Evolutionary conservation across 306 rosid genomes (phyloP), one percentile per base, ranked within the genome.

Genomic region (Inga laurina): DNA sequence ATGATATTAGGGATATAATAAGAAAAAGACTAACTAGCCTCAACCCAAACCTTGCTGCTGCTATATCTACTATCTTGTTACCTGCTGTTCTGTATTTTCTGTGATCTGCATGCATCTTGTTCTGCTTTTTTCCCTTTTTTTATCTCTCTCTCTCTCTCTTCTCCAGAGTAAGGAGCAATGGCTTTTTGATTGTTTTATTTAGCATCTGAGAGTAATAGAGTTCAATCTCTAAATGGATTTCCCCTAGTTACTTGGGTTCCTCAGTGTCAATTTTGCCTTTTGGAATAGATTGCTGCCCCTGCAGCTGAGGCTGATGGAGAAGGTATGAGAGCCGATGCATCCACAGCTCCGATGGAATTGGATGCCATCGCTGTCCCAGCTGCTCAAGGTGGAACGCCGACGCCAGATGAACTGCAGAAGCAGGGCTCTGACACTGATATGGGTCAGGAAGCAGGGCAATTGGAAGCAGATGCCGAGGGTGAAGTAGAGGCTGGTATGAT

Each of bases 401-500:
- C 86, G 8, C 89, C 92, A 0, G 94, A 94, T 59, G 99, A 96
- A 77, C 89, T 85, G 66, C 97, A 92, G 86, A 96, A 96, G 84
- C 91, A 87, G 82, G 82, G 93, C 88, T 73, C 98, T 0, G 99
- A 93, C 74, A 88, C 94, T 13, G 99, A 96, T 69, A 87, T 48
- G 21, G 96, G 89, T 75, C 98, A 81, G 81, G 98, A 95, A 87
- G 89, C 94, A 11, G 94, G 97, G 19, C 98, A 93, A 79, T 84
- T 92, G 89, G 98, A 93, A 79, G 88, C 90, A 13, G 99, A 93
- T 77, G 90, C 91, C 5, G 98, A 96, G 85, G 92, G 90, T 9
- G 98, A 93, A 85, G 97, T 83, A 13, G 99, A 92, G 84, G 83
- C 93, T 0, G 99, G 93, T 64, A 91, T 92, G 80, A 92, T 93